Percentiles rank a stretch among this genome's conserved stretches.
phyloP scores from a whole-genome alignment of 2,329 filamentous ascomycete species.

The Fusarium subtropicale region DNA sequence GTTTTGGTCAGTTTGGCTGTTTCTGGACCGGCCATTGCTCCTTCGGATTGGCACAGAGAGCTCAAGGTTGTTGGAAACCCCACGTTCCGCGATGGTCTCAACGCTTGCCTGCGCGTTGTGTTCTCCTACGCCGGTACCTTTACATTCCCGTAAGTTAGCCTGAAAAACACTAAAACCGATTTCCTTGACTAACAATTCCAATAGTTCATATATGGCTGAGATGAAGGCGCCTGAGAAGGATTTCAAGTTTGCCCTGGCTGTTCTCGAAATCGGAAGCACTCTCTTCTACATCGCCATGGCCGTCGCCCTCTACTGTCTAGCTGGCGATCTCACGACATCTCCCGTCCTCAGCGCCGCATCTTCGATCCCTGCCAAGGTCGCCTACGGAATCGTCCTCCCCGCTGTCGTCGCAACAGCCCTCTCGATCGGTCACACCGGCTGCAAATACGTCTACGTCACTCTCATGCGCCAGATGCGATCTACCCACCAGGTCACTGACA shows the following conservation, averaged over 20 bases:
- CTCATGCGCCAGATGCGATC: conserved; percentile 37
- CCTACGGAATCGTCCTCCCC: conserved; percentile 44
- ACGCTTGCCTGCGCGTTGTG: conserved; percentile 40
- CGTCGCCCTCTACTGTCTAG: conserved; percentile 42
- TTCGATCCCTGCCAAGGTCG: conserved; percentile 42
- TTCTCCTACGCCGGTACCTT: conserved; percentile 47
- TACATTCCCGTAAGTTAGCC: conserved; percentile 37
- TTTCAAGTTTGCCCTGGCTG: conserved; percentile 39
- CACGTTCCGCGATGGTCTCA: conserved; percentile 41
- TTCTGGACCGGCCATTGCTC: conserved; percentile 33
- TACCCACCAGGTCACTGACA: conserved; percentile 34
- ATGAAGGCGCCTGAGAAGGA: conserved; percentile 41
- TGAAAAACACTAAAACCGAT: too few species aligned
- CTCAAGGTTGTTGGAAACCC: conserved; percentile 39
- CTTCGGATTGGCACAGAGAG: conserved; percentile 33
- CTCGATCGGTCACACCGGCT: conserved; percentile 44
- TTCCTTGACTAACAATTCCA: fast-evolving
- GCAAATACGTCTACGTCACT: conserved; percentile 44
- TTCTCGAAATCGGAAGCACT: conserved; percentile 43
- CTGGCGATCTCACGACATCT: conserved; percentile 39
- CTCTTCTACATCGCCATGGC: conserved; percentile 45
- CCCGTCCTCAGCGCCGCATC: conserved; percentile 43
- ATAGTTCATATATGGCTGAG: conserved; percentile 43
- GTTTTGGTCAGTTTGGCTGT: conserved; percentile 40
- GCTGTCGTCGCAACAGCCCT: conserved; percentile 44